Evolutionary conservation across 1,139 yeast species (phyloP), one percentile per base, ranked within the genome.

Genomic region (Debaryomyces robertsiae): DNA sequence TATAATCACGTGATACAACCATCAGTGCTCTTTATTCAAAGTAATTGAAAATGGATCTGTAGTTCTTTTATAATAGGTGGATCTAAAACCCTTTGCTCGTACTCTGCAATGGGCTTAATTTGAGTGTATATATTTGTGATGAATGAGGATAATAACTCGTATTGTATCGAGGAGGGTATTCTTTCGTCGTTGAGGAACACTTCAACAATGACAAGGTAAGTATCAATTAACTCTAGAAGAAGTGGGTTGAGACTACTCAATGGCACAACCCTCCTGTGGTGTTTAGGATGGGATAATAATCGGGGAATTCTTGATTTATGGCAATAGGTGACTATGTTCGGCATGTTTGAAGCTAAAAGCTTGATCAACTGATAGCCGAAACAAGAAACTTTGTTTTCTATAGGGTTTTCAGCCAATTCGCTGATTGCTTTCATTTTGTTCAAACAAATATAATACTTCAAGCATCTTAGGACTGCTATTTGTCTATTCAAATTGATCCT

Each of bases 391-490:
- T 48, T 48, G 24, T 46, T 43, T 29, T 43, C 36, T 27, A 32
- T 40, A 4, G 51, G 49, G n/a, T 47, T 33, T 9, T 25, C 32
- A 27, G 19, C 25, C 5, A 49, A 27, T 17, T 48, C 41, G 9
- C 30, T 13, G 13, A 43, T 30, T 11, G 50, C 31, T 9, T 16
- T 32, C 15, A 33, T 19, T 27, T 39, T 46, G 31, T 52, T 55
- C 39, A 54, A 54, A 23, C 54, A 49, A 14, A 56, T 30, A 40
- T 52, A 54, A 38, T 42, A 48, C 35, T 50, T 48, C 16, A 44
- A 37, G 16, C 44, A 40, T 14, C 32, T 27, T n/a, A 42, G 11
- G 4, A 27, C 31, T n/a, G 38, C 15, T 10, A 36, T 27, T 15
- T 28, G 29, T 13, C 36, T 30, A n/a, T 27, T 32, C n/a, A 32